These are phyloP conservation scores for Nigrograna mackinnonii DNA, from an alignment of 2,329 filamentous ascomycete genomes.

Conservation along the genomic window DNA sequence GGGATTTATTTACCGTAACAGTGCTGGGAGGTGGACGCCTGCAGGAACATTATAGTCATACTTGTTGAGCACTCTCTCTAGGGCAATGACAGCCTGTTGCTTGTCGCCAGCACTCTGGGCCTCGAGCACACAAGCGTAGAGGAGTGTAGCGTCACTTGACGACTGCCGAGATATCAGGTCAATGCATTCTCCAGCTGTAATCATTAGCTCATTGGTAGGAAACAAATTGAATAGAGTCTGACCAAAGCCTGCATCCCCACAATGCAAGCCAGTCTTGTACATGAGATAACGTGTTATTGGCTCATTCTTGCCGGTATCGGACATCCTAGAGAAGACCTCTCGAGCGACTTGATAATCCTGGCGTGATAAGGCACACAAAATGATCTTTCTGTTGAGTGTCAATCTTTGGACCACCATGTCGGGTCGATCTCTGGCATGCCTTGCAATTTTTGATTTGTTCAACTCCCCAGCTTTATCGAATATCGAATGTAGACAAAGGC, in stretches of 20 bases:
- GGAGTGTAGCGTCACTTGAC: constrained; percentile 61
- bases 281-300: constrained; percentile 72
- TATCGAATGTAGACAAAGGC: constrained; percentile 65
- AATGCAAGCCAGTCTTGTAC: constrained; percentile 71
- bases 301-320: constrained; percentile 60
- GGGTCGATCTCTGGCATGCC: constrained; percentile 48
- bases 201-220: constrained; percentile 9
- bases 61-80: constrained; percentile 64
- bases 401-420: constrained; percentile 4
- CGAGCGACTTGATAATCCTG: constrained; percentile 60
- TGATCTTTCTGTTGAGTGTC: constrained; percentile 64
- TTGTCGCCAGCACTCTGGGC: constrained; percentile 69
- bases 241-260: constrained; percentile 59
- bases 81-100: constrained; percentile 59
- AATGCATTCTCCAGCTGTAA: constrained; percentile 65
- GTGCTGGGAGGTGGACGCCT: constrained; percentile 62
- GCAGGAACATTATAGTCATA: constrained; percentile 53
- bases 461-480: constrained; percentile 68
- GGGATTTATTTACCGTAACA: constrained; percentile 64
- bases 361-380: constrained; percentile 68
- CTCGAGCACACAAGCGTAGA: constrained; percentile 82
- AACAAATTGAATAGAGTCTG: constrained; percentile 11
- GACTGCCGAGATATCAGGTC: constrained; percentile 59
- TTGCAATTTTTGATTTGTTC: constrained; percentile 70
- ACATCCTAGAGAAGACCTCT: constrained; percentile 62